phyloP scores from a whole-genome alignment of 192 early-diverging fungal species.

The Tieghemiomyces parasiticus region DNA sequence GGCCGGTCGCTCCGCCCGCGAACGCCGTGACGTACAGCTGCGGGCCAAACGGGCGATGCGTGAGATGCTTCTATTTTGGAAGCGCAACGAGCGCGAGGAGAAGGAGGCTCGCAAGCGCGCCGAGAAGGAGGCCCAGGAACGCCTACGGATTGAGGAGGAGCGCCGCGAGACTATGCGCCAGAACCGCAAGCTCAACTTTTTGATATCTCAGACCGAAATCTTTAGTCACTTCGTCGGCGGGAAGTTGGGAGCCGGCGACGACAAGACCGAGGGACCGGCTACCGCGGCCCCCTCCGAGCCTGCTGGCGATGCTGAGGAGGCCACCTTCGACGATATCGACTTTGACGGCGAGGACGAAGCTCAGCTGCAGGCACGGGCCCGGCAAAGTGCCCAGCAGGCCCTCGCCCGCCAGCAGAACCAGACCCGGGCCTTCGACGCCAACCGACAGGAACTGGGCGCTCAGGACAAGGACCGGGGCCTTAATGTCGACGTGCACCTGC shows the following conservation, averaged over 20 bases:
- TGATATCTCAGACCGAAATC: constrained; percentile 84
- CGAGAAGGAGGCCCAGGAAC: constrained; percentile 72
- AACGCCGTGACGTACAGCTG: constrained; percentile 43
- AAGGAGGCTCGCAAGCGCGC: constrained; percentile 75
- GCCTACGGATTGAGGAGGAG: constrained; percentile 64
- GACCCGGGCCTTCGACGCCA: constrained; percentile 54
- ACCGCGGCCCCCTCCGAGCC: constrained; percentile 7
- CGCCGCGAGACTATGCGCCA: constrained; percentile 65
- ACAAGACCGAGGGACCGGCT: constrained; percentile 1
- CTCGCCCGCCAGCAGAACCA: constrained; percentile 47
- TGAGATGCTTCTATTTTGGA: constrained; percentile 84
- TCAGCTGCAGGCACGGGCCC: constrained; percentile 47
- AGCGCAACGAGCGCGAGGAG: constrained; percentile 80
- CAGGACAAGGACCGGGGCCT: constrained; percentile 20
- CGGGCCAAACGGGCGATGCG: constrained; percentile 49
- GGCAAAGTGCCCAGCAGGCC: constrained; percentile 58
- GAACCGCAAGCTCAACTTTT: constrained; percentile 78
- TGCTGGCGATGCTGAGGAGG: neutral
- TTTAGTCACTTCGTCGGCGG: constrained; percentile 85
- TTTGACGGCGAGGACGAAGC: constrained; percentile 71
- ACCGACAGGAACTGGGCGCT: constrained; percentile 21
- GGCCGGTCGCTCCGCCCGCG: constrained; percentile 29
- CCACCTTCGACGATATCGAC: constrained; percentile 42
- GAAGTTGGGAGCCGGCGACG: constrained; percentile 40
- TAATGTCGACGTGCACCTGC: constrained; percentile 21